Percentiles rank a stretch among this genome's conserved stretches.
phyloP scores from a whole-genome alignment of 2,329 filamentous ascomycete species.

The Paramyrothecium sp. region DNA sequence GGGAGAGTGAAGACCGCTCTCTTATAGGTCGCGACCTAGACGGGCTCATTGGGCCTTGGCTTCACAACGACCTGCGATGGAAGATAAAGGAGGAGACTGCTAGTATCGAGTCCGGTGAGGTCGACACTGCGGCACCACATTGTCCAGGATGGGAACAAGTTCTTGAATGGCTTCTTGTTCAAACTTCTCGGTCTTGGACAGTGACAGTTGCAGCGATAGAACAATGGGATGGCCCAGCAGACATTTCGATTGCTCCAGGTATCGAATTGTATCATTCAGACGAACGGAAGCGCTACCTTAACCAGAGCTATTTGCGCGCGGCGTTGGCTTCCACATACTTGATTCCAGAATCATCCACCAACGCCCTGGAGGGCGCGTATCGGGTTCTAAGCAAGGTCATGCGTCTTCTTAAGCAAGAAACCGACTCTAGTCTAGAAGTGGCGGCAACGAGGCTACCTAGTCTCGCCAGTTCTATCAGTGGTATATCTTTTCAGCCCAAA shows the following conservation, averaged over 20 bases:
- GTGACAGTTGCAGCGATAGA: conserved; percentile 63
- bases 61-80: conserved; percentile 64
- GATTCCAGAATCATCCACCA: conserved; percentile 56
- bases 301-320: conserved; percentile 64
- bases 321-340: conserved; percentile 68
- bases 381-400: conserved; percentile 56
- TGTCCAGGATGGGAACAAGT: conserved; percentile 68
- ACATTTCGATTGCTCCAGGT: conserved; percentile 66
- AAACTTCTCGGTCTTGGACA: conserved; percentile 59
- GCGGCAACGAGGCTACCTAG: conserved; percentile 43
- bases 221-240: conserved; percentile 71
- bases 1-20: conserved; percentile 31
- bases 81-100: conserved; percentile 18
- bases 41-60: conserved; percentile 70
- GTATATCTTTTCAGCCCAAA: conserved; percentile 17
- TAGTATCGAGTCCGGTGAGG: conserved; percentile 19
- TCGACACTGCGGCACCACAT: conserved; percentile 17
- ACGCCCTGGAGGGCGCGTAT: conserved; percentile 60
- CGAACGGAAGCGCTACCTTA: conserved; percentile 56
- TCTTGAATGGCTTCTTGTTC: conserved; percentile 64
- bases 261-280: conserved; percentile 58
- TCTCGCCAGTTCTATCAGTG: conserved; percentile 27
- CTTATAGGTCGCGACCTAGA: conserved; percentile 63
- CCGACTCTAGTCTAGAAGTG: conserved; percentile 49
- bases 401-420: conserved; percentile 57